Evolutionary conservation across 2,329 filamentous ascomycete genomes (phyloP).

Genomic region (Amphichorda felina): DNA sequence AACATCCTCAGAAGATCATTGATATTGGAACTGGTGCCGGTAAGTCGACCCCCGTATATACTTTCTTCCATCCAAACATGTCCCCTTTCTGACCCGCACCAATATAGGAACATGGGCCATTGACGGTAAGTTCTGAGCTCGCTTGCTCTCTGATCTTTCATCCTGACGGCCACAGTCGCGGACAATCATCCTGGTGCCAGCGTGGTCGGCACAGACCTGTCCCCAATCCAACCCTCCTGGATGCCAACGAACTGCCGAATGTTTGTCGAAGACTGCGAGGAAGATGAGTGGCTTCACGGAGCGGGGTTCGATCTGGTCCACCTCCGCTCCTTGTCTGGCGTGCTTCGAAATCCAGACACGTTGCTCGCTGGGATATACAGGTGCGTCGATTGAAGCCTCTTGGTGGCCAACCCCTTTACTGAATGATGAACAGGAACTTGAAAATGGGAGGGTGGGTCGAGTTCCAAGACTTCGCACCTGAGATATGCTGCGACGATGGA

Average conservation of each 20-base stretch:
- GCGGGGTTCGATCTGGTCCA: constrained; percentile 44
- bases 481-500: constrained; percentile 28
- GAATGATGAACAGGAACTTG: constrained; percentile 18
- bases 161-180: constrained; percentile 24
- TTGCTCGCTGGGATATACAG: constrained; percentile 27
- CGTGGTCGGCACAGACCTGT: constrained; percentile 32
- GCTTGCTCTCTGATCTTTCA: neutral
- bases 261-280: constrained; percentile 47
- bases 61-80: neutral
- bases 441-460: constrained; percentile 39
- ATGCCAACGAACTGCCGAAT: constrained; percentile 49
- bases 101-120: constrained; percentile 39
- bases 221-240: constrained; percentile 36
- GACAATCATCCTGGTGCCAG: constrained; percentile 29
- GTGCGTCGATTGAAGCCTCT: too few species aligned
- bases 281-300: constrained; percentile 43
- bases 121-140: constrained; percentile 18
- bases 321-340: constrained; percentile 34
- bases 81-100: too few species aligned
- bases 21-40: constrained; percentile 38
- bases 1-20: constrained; percentile 27
- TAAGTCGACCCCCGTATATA: constrained; percentile 9
- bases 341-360: constrained; percentile 36
- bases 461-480: constrained; percentile 31
- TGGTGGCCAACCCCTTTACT: constrained; percentile 5